phyloP scores from a whole-genome alignment of 164 flowering plant genomes.

The Stephania yunnanensis region DNA sequence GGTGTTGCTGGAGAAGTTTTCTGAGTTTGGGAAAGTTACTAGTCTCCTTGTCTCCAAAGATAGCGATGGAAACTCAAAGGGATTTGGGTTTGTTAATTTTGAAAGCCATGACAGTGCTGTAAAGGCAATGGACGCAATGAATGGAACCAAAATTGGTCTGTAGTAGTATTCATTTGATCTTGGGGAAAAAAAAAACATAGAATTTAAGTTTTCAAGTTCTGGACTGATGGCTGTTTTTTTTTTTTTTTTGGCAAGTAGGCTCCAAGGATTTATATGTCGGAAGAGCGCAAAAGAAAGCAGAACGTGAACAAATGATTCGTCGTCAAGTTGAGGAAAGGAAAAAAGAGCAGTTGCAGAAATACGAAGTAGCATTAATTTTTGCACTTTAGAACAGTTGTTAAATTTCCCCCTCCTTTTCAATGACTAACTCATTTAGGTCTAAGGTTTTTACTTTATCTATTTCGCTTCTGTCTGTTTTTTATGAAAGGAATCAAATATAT shows the following conservation, averaged over 20 bases:
- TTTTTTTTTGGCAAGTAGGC: conserved; percentile 23
- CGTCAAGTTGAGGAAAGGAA: conserved; percentile 2
- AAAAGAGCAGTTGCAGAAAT: conserved; percentile 3
- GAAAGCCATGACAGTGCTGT: conserved; percentile 33
- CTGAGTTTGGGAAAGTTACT: conserved; percentile 30
- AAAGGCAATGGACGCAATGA: conserved; percentile 35
- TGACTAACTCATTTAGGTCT: not conserved
- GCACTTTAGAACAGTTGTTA: not conserved
- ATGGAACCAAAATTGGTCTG: conserved; percentile 38
- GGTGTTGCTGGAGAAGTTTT: conserved; percentile 28
- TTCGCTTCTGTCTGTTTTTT: not conserved
- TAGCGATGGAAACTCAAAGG: conserved; percentile 36
- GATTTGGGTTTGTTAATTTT: conserved; percentile 49
- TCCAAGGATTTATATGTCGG: conserved; percentile 35
- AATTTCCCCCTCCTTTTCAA: not conserved
- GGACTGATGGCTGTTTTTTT: not conserved
- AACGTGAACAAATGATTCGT: conserved; percentile 24
- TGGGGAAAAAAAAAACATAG: not conserved
- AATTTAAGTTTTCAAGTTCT: not conserved
- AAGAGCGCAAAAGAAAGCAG: conserved; percentile 42
- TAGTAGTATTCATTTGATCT: not conserved
- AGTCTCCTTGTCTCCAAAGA: conserved; percentile 33
- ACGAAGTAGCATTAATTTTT: conserved; percentile 5
- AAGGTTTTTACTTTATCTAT: not conserved
- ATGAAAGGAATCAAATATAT: conserved; percentile 26